Evolutionary conservation across 1,284 basidiomycete species (phyloP), one percentile per base, ranked within the genome.

Genomic region (Tilletia horrida): DNA sequence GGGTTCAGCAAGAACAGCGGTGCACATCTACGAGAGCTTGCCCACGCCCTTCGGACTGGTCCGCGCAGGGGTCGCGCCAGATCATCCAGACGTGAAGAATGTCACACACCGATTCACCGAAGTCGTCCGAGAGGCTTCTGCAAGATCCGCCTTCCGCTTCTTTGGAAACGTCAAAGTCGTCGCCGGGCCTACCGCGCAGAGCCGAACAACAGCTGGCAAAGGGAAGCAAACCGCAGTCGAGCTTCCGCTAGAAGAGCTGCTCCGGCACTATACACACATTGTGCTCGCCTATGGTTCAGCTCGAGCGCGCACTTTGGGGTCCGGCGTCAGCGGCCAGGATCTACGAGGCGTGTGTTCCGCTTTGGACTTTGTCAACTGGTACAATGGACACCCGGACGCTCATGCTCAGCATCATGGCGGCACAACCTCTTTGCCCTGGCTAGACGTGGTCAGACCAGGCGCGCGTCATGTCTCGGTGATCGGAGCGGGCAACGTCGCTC

Each of bases 71-170:
- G 96, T 99, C 7, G 96, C 96, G 9, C 95, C 96, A 47, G 96
- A 98, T 84, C 96, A 99, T 83, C 93, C 95, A 0, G 95, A 98
- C 84, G 95, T 98, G 79, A 73, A 97, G 93, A 99, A 99, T 82
- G 97, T 94, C 83, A 92, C 91, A 55, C 88, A 96, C 84, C 97
- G 96, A 83, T 99, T 98, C 74, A 91, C 93, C 7, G 31, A 50
- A 89, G 75, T 80, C 25, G 74, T 76, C 0, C 66, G 69, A 4
- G 78, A 81, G 61, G 71, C 77, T 1, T 35, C 29, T 9, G 55
- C 29, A n/a, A 29, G 18, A 2, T 25, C 27, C 1, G 68, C 79
- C 25, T 67, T 81, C 50, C 68, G 72, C 11, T 81, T 94, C 84
- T 95, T 95, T 80, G 96, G 96, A 59, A 97, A 97, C 77, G 89